Evolutionary conservation across 805 yeast species (phyloP), one percentile per base, ranked within the genome.

Genomic region (Lipomyces sp.): DNA sequence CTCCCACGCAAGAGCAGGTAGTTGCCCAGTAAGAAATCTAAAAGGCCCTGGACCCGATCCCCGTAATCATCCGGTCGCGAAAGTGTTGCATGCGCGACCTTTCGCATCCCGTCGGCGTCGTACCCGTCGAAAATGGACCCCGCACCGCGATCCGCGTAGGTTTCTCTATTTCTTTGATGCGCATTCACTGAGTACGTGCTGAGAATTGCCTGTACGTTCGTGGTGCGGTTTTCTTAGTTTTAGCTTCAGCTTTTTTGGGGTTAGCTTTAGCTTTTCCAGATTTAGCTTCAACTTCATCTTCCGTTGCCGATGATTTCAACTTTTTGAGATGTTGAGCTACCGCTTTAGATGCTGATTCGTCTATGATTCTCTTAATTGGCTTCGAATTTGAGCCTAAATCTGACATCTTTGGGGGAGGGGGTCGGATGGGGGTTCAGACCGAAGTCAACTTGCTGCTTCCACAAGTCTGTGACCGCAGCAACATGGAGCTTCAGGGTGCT

Each of bases 381-480:
- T n/a, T n/a, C n/a, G n/a, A n/a, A n/a, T n/a, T n/a, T n/a, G n/a
- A n/a, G n/a, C n/a, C n/a, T n/a, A n/a, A n/a, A n/a, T n/a, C n/a
- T n/a, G n/a, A n/a, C n/a, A n/a, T n/a, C n/a, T n/a, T n/a, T n/a
- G n/a, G n/a, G n/a, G n/a, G n/a, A n/a, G n/a, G 32, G 33, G 53
- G 10, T 50, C 13, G 53, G 53, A 18, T 50, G 53, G 11, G 32
- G 53, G 13, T 50, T 50, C 10, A 50, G n/a, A 15, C 11, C 45
- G 53, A 50, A 50, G 32, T 50, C 53, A 18, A 50, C 53, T 29
- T 50, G 53, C 53, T 50, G 33, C 53, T 50, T 50, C 53, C 53
- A 50, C 32, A 50, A 29, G 24, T 50, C 53, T 39, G 45, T 39
- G 45, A 39, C 15, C n/a, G 45, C 53, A 29, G 53, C 33, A 50